Conservation (phyloP, 208 protist species). For the Entamoeba moshkovskii region DNA sequence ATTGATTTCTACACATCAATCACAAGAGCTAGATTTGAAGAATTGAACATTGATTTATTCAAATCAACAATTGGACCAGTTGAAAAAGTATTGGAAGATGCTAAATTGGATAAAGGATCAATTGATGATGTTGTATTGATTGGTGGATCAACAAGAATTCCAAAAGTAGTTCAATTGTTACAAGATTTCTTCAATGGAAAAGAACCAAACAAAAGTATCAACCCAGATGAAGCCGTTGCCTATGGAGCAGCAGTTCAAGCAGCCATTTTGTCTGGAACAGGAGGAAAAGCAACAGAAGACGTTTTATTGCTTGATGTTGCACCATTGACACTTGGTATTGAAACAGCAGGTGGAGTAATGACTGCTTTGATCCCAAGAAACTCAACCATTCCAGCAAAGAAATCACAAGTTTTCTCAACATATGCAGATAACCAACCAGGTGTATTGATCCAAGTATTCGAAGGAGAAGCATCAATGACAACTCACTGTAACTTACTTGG, state of each 20-base stretch:
- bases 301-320: constrained; percentile 93
- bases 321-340: constrained; percentile 89
- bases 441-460: constrained; percentile 77
- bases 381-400: constrained; percentile 32
- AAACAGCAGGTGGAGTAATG: constrained; percentile 88
- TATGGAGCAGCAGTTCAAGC: constrained; percentile 92
- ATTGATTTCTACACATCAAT: constrained; percentile 78
- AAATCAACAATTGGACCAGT: constrained; percentile 74
- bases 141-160: constrained; percentile 81
- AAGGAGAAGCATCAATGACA: constrained; percentile 87
- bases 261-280: constrained; percentile 63
- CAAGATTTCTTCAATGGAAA: constrained; percentile 85
- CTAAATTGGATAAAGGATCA: constrained; percentile 71
- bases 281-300: constrained; percentile 62
- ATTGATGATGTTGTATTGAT: constrained; percentile 88
- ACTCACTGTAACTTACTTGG: constrained; percentile 88
- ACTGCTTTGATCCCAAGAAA: constrained; percentile 30
- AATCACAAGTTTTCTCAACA: constrained; percentile 70
- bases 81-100: constrained; percentile 69
- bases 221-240: constrained; percentile 91
- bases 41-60: constrained; percentile 87
- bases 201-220: constrained; percentile 77
- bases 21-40: constrained; percentile 87
- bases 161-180: constrained; percentile 82
- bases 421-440: constrained; percentile 65